These are phyloP conservation scores for Blastomyces gilchristii DNA, from an alignment of 2,329 filamentous ascomycete species.

Conservation along the genomic window DNA sequence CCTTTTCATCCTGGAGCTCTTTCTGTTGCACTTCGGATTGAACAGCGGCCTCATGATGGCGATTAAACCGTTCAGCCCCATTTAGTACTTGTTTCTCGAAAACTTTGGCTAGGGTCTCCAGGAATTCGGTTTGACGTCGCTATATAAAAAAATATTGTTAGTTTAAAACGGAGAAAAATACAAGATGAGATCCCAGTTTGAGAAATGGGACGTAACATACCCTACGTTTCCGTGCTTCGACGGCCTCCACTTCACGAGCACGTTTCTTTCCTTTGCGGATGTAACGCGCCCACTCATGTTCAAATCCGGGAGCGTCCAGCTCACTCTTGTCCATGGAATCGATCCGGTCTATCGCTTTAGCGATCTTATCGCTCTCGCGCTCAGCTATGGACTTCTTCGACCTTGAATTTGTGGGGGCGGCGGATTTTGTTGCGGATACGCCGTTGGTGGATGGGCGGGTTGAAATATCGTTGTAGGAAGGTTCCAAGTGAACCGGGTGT, in stretches of 20 bases:
- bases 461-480: conserved; percentile 16
- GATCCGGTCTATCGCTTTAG: conserved; percentile 52
- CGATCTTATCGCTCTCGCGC: conserved; percentile 59
- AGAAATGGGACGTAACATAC: conserved; percentile 36
- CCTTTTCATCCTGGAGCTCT: conserved; percentile 88
- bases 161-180: neutral
- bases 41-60: conserved; percentile 68
- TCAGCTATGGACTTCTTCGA: conserved; percentile 45
- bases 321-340: conserved; percentile 50
- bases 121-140: conserved; percentile 49
- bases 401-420: conserved; percentile 33
- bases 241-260: conserved; percentile 52
- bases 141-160: conserved; percentile 25
- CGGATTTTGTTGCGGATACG: conserved; percentile 15
- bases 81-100: conserved; percentile 58
- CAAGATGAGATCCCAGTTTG: neutral
- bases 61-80: conserved; percentile 66
- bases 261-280: conserved; percentile 53
- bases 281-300: conserved; percentile 45
- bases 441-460: conserved; percentile 20
- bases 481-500: conserved; percentile 18
- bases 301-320: conserved; percentile 44
- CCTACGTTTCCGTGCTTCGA: conserved; percentile 56
- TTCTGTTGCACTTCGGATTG: conserved; percentile 79
- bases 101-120: conserved; percentile 47